Base-by-base conservation (phyloP, 2,329 filamentous ascomycete genomes). In the Trichoderma hamatum region DNA sequence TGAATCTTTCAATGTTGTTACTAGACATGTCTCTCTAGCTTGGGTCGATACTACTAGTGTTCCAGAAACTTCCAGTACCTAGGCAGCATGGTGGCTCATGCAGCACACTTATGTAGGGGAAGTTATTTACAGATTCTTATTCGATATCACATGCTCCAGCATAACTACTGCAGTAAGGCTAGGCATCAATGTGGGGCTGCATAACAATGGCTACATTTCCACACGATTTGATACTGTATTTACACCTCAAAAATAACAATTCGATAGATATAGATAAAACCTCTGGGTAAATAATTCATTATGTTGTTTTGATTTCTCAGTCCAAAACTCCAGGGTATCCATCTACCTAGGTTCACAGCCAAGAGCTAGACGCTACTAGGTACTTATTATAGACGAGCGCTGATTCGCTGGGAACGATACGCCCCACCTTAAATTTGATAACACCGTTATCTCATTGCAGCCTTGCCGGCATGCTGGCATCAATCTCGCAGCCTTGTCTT, bases 401-500 rank as follows among this genome's bases (percentile, higher is more conserved):
- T 39, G 1, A 52, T 63, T 63, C 26, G 51, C n/a, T 24, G 34
- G 1, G 21, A 24, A 9, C 1, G n/a, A 3, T 1, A 14, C 3
- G 3, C 10, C 39, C 63, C 63, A 59, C 28, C 4, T 2, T 4
- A 13, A 16, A 49, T 59, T 56, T 43, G 52, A 51, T 51, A 59
- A 67, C 59, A 14, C 4, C 14, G 19, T 36, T 14, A 39, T 10
- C 24, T 28, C 19, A 30, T 3, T n/a, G 39, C 65, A 65, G 49
- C 60, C 60, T 65, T 39, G 60, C 32, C 67, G 51, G 34, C 67
- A 65, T 60, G 49, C 54, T 16, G 61, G 49, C 46, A 26, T 39
- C 65, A 68, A 56, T 46, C 55, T 67, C 24, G 52, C 46, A 49
- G 46, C 46, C 46, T 55, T 24, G n/a, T 30, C 51, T 67, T 24